Percentiles rank a stretch among this genome's conserved stretches.
Conservation (phyloP, 495 filamentous ascomycete species). For the Penicillium dipodomyicola region DNA sequence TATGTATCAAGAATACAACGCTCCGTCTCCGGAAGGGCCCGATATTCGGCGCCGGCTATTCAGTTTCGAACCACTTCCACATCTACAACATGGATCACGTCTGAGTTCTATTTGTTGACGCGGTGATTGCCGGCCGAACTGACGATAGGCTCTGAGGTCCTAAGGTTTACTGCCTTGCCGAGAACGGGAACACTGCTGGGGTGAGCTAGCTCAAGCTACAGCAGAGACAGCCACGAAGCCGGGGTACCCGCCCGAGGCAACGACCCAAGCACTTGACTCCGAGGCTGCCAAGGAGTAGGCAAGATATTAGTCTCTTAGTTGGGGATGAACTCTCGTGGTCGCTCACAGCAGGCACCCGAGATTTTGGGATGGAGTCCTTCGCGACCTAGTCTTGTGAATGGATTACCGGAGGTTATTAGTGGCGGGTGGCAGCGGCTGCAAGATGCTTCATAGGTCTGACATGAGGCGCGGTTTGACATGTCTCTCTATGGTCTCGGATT, state of each 20-base stretch:
- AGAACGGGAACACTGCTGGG: conserved; percentile 70
- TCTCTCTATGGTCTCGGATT: neutral
- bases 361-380: conserved; percentile 61
- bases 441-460: neutral
- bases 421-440: conserved; percentile 22
- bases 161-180: conserved; percentile 68
- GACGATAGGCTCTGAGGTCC: conserved; percentile 63
- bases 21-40: conserved; percentile 58
- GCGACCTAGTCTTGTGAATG: conserved; percentile 46
- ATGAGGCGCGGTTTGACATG: neutral
- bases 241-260: conserved; percentile 55
- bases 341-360: conserved; percentile 55
- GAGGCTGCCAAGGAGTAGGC: conserved; percentile 32
- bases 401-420: conserved; percentile 48
- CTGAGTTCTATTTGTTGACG: conserved; percentile 62
- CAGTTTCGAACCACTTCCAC: conserved; percentile 67
- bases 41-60: conserved; percentile 56
- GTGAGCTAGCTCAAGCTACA: conserved; percentile 55
- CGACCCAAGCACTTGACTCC: conserved; percentile 36
- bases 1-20: conserved; percentile 52
- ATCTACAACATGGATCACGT: conserved; percentile 63
- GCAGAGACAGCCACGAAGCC: conserved; percentile 57
- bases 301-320: conserved; percentile 40
- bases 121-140: conserved; percentile 48
- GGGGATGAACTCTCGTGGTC: conserved; percentile 58